Base-by-base conservation (phyloP, 768 basidiomycete genomes). In the Pleurotus platypus region DNA sequence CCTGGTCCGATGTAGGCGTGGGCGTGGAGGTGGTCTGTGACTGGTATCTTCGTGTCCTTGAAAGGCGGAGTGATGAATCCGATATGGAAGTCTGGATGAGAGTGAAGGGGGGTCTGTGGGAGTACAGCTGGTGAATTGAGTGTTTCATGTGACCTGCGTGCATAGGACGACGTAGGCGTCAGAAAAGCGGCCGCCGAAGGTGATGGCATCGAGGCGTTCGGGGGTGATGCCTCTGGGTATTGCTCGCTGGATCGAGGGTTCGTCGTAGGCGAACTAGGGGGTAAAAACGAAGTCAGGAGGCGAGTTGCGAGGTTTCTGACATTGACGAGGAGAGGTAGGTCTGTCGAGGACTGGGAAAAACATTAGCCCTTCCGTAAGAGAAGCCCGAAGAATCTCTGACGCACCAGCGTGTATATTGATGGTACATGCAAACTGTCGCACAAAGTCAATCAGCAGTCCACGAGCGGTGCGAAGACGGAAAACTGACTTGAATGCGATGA, bases 21-120 rank as follows among this genome's bases (percentile, higher is more conserved):
- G 0, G 81, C 82, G 66, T 91, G 89, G 24, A 90, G 78, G 66
- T 91, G 89, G 68, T 90, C 89, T 24, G 84, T 87, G 48, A 91
- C 82, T 12, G 90, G 89, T 42, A 90, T 89, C 67, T 87, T 89
- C 70, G 72, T 82, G 66, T 91, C 89, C 63, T 78, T 84, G 73
- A 89, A 89, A 0, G 88, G 89, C 13, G 87, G 83, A 0, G 88
- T 87, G 59, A 90, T 90, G 73, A 90, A 91, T 39, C 89, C 89
- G 59, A 90, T 84, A 49, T 77, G 81, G 62, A 87, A 83, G 61
- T 73, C 68, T 30, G 66, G 56, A 37, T 67, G 62, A 40, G 51
- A n/a, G 45, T 71, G 66, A 11, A 68, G 62, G n/a, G 73, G 61
- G n/a, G 68, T 63, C 39, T 35, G 51, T 20, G 61, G 46, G 66